Evolutionary conservation across 352 stramenopile species (phyloP).

Genomic region (Hyphochytrium catenoides): DNA sequence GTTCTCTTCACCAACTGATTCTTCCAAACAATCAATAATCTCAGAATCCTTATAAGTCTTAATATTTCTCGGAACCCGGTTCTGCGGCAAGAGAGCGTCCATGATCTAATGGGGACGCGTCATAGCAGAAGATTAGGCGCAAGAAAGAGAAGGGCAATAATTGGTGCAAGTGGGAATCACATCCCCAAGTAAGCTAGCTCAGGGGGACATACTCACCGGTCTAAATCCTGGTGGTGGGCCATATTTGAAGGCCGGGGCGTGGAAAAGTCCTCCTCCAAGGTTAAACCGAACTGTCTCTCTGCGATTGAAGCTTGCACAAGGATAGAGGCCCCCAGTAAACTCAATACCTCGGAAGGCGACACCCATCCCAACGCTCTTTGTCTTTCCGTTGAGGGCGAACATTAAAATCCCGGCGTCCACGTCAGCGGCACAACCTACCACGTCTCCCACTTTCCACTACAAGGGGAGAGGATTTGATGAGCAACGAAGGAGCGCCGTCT

Average conservation of each 20-base stretch:
- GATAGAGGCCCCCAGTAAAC: conserved; percentile 50
- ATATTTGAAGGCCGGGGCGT: conserved; percentile 20
- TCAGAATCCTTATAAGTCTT: no score
- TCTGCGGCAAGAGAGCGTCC: no score
- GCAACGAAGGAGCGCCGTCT: no score
- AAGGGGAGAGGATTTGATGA: conserved; percentile 10
- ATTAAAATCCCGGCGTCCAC: conserved; percentile 58
- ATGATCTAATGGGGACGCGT: no score
- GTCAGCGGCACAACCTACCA: conserved; percentile 67
- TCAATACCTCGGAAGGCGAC: conserved; percentile 49
- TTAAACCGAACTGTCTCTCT: conserved; percentile 61
- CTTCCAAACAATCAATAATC: conserved; percentile 57
- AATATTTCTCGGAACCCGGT: no score
- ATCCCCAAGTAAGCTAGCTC: no score
- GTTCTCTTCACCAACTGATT: conserved; percentile 50
- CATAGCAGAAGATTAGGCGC: no score
- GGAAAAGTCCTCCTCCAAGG: conserved; percentile 40
- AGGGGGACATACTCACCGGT: no score
- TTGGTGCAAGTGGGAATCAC: no score
- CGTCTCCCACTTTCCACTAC: conserved; percentile 72
- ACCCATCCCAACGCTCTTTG: conserved; percentile 54
- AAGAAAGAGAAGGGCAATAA: no score
- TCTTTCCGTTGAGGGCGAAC: conserved; percentile 74
- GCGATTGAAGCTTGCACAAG: conserved; percentile 61
- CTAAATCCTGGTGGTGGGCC: conserved; percentile 37